phyloP scores from a whole-genome alignment of 192 early-diverging fungal species.

The Linderina pennispora region DNA sequence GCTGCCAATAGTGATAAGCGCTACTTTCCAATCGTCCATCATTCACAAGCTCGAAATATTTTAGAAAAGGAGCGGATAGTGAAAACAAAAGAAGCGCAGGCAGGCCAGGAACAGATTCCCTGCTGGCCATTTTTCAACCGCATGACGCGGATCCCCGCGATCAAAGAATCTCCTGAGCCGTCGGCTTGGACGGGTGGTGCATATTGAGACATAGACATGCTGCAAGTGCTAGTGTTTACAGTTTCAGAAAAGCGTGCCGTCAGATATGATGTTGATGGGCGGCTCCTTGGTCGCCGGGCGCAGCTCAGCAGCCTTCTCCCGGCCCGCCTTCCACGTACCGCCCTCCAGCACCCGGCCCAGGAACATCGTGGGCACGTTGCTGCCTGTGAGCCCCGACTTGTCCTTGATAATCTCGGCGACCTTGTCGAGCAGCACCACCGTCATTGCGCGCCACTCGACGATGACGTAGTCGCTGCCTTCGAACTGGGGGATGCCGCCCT shows the following conservation, averaged over 20 bases:
- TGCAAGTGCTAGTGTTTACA: too few relatives aligned
- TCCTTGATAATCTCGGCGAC: constrained; percentile 61
- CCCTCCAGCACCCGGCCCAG: constrained; percentile 86
- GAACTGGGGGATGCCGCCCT: constrained; percentile 57
- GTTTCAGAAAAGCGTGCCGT: constrained; percentile 84
- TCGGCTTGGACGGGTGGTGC: too few relatives aligned
- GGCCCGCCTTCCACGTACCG: constrained; percentile 92
- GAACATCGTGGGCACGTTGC: constrained; percentile 52
- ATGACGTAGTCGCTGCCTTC: constrained; percentile 74
- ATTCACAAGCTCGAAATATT: neutral
- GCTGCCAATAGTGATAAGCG: constrained; percentile 12
- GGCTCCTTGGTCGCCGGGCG: constrained; percentile 80
- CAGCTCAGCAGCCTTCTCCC: constrained; percentile 76
- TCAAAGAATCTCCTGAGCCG: too few relatives aligned
- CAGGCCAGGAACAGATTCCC: neutral
- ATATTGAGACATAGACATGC: too few relatives aligned
- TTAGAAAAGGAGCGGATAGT: neutral
- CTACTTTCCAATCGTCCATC: constrained; percentile 42
- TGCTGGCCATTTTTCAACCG: too few relatives aligned
- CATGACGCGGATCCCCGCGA: too few relatives aligned
- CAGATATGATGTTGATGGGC: constrained; percentile 83
- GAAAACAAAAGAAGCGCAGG: neutral
- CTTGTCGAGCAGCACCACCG: constrained; percentile 72
- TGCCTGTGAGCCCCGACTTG: constrained; percentile 43
- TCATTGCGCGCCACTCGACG: constrained; percentile 92